Percentiles rank a stretch among this genome's conserved stretches.
phyloP scores from a whole-genome alignment of 192 early-diverging fungal species.

The Ambispora gerdemannii region DNA sequence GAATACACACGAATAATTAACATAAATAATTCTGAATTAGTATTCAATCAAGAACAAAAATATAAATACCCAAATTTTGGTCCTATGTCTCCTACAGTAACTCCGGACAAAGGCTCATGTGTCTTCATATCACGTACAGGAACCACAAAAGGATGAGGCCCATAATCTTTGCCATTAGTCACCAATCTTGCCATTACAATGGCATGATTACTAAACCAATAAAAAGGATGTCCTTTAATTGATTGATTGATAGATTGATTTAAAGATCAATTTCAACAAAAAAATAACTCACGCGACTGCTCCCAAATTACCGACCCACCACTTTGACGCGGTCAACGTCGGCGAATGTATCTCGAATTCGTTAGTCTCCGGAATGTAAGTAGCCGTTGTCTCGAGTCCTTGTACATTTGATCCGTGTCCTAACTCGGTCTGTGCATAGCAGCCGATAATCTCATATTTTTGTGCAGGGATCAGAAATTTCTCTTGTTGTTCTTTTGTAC shows the following conservation, averaged over 20 bases:
- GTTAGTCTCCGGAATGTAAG: slow-evolving; percentile 75
- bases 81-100: slow-evolving; percentile 85
- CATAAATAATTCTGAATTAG: too few relatives aligned
- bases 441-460: slow-evolving; percentile 76
- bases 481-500: slow-evolving; percentile 73
- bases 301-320: slow-evolving; percentile 86
- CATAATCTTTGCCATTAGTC: slow-evolving; percentile 68
- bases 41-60: too few relatives aligned
- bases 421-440: slow-evolving; percentile 85
- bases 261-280: too few relatives aligned
- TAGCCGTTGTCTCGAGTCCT: slow-evolving; percentile 86
- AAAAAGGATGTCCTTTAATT: too few relatives aligned
- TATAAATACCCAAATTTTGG: slow-evolving; percentile 74
- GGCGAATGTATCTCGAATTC: slow-evolving; percentile 87
- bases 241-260: too few relatives aligned
- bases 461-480: slow-evolving; percentile 71
- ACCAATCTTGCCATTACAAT: slow-evolving; percentile 83
- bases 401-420: slow-evolving; percentile 82
- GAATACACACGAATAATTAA: too few relatives aligned
- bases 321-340: slow-evolving; percentile 73
- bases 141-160: slow-evolving; percentile 77
- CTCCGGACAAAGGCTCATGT: slow-evolving; percentile 70
- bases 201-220: slow-evolving; percentile 69
- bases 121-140: slow-evolving; percentile 73
- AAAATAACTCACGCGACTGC: slow-evolving; percentile 48